A percentile compares a stretch with the other conserved stretches of the same genome.
phyloP scores from a whole-genome alignment of 768 basidiomycete species.

The Amanita pseudoporphyria region DNA sequence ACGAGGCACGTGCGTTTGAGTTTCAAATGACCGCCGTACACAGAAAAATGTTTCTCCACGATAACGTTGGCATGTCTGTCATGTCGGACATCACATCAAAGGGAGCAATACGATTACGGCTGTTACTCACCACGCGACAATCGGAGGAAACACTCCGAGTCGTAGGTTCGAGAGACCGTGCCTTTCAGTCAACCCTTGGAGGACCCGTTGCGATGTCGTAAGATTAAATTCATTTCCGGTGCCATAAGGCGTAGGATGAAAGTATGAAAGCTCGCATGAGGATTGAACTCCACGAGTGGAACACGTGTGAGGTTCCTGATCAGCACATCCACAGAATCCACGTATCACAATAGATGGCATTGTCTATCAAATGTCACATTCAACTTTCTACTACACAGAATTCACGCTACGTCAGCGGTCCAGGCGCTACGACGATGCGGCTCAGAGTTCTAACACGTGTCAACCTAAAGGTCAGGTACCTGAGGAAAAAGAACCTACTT shows the following conservation, averaged over 20 bases:
- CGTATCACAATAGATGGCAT: too few species aligned
- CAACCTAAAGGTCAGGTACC: constrained; percentile 3
- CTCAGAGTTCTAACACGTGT: constrained; percentile 5
- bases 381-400: not conserved
- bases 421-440: not conserved
- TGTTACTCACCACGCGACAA: not conserved
- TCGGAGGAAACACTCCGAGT: not conserved
- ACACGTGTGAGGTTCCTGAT: constrained; percentile 6
- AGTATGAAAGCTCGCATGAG: not conserved
- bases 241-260: not conserved
- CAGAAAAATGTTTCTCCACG: not conserved
- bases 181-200: not conserved
- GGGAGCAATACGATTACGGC: not conserved
- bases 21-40: not conserved
- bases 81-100: constrained; percentile 1
- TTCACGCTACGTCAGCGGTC: not conserved
- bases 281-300: not conserved
- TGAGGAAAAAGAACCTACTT: constrained; percentile 38
- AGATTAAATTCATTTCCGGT: constrained; percentile 1
- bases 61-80: not conserved
- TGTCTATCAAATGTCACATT: constrained; percentile 1
- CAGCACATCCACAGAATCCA: not conserved
- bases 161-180: not conserved
- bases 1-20: not conserved
- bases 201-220: not conserved